Evolutionary conservation across 176 grass and related monocot genomes (phyloP).

Genomic region (bread wheat (Triticum aestivum)): IWGSC_CS_RefSeq_v2.1 NC_057805.1:298227601-298228100

Average conservation of each 20-base stretch:
- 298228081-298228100: conserved; percentile 21
- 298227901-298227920: conserved; percentile 11
- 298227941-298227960: conserved; percentile 6
- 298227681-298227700: conserved; percentile 1
- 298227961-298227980: conserved; percentile 14
- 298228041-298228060: conserved; percentile 7
- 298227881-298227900: conserved; percentile 9
- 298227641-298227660: background rate
- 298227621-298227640: conserved; percentile 25
- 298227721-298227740: conserved; percentile 41
- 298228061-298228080: conserved; percentile 17
- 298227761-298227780: conserved; percentile 57
- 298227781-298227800: conserved; percentile 57
- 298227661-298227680: conserved; percentile 17
- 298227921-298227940: background rate
- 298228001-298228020: background rate
- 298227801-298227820: conserved; percentile 71
- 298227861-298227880: background rate
- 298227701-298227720: conserved; percentile 23
- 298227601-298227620: conserved; percentile 29
- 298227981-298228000: conserved; percentile 7
- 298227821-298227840: conserved; percentile 23
- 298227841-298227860: conserved; percentile 13
- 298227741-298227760: conserved; percentile 54
- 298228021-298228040: background rate